phyloP scores from a whole-genome alignment of 441 rosid species.

The Croton laevigatus region DNA sequence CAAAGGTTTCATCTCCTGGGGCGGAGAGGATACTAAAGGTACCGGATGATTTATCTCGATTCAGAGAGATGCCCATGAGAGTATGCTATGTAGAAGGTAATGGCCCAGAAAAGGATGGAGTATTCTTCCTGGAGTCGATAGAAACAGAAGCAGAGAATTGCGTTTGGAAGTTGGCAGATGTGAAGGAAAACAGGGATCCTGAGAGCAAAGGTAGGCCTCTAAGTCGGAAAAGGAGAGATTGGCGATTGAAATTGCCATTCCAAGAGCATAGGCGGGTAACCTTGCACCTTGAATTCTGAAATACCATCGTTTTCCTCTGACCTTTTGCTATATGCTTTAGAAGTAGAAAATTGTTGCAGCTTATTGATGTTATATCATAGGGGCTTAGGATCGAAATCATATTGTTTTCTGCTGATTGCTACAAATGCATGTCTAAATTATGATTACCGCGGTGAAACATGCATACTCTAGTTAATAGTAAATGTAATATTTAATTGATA shows the following conservation, averaged over 20 bases:
- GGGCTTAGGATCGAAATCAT: background rate
- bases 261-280: conserved; percentile 48
- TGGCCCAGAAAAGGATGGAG: conserved; percentile 44
- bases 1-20: conserved; percentile 92
- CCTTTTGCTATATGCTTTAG: background rate
- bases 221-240: conserved; percentile 75
- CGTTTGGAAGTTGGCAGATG: conserved; percentile 83
- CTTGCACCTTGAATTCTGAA: conserved; percentile 55
- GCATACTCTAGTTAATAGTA: too few relatives aligned
- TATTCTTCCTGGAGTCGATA: conserved; percentile 58
- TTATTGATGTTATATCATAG: background rate
- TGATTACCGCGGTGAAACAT: too few relatives aligned
- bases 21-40: conserved; percentile 79
- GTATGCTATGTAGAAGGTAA: conserved; percentile 54
- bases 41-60: conserved; percentile 71
- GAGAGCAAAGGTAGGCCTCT: conserved; percentile 76
- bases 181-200: conserved; percentile 78
- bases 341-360: background rate
- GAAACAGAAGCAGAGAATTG: conserved; percentile 61
- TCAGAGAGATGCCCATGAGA: conserved; percentile 70
- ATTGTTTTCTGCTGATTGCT: too few relatives aligned
- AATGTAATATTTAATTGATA: too few relatives aligned
- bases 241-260: conserved; percentile 62
- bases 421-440: too few relatives aligned
- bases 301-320: background rate